Conservation (phyloP, 352 stramenopile genomes). For the Phytophthora lateralis region DNA sequence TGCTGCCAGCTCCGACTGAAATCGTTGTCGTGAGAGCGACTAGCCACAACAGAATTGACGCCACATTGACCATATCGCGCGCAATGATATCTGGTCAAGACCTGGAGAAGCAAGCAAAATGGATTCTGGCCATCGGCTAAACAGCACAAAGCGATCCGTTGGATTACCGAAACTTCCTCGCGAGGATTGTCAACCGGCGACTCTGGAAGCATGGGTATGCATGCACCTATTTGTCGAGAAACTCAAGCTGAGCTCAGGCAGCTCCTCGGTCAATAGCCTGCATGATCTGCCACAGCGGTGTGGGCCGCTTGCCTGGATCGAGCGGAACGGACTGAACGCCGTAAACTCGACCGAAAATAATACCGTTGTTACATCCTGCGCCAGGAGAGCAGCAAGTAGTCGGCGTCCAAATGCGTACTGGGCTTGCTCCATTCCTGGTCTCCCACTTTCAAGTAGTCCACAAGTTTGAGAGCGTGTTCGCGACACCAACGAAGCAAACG, state of each 20-base stretch:
- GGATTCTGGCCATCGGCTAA: background rate
- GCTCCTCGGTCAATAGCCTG: too few relatives aligned
- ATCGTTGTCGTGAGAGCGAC: background rate
- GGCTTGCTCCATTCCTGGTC: conserved; percentile 6
- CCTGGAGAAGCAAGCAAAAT: background rate
- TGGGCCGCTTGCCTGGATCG: too few relatives aligned
- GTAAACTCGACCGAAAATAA: too few relatives aligned
- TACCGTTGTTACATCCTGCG: too few relatives aligned
- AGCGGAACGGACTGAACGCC: too few relatives aligned
- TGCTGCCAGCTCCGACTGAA: background rate
- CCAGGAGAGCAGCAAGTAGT: too few relatives aligned
- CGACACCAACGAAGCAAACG: conserved; percentile 56
- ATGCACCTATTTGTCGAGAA: background rate
- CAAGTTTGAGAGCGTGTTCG: conserved; percentile 40
- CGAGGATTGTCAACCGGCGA: conserved; percentile 4
- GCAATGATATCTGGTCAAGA: background rate
- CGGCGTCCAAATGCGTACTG: too few relatives aligned
- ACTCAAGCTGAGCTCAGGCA: too few relatives aligned
- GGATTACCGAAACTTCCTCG: background rate
- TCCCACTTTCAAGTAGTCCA: conserved; percentile 42
- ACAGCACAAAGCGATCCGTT: background rate
- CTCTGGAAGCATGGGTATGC: background rate
- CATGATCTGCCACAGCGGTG: too few relatives aligned
- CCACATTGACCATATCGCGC: background rate
- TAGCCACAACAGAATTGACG: background rate